phyloP scores from a whole-genome alignment of 805 yeast genomes.

The Saccharomycopsis sp. region DNA sequence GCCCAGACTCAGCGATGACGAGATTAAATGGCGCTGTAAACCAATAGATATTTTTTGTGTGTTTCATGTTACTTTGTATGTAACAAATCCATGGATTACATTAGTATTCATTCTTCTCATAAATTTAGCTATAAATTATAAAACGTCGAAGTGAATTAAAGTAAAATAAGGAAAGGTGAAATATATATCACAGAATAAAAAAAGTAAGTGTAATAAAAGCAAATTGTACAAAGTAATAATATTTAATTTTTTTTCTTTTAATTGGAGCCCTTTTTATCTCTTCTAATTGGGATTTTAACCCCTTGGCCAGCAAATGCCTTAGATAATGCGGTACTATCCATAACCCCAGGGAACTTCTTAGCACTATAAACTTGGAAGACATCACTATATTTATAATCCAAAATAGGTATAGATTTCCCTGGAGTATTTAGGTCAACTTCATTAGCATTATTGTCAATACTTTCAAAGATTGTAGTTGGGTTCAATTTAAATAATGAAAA shows the following conservation, averaged over 20 bases:
- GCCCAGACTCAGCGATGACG: no score
- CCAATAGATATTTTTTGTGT: no score
- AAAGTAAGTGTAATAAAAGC: neutral
- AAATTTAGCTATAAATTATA: no score
- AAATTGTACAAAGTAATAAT: neutral
- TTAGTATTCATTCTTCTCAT: no score
- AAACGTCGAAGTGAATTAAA: no score
- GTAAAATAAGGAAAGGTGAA: no score
- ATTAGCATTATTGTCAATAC: slow-evolving; percentile 4
- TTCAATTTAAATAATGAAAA: slow-evolving; percentile 31
- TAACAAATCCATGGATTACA: no score
- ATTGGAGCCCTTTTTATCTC: slow-evolving; percentile 25
- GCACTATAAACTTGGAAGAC: slow-evolving; percentile 36
- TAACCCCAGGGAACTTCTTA: slow-evolving; percentile 40
- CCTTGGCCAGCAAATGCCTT: slow-evolving; percentile 38
- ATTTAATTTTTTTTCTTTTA: neutral
- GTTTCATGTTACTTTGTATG: no score
- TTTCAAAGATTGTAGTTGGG: slow-evolving; percentile 21
- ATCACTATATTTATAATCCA: slow-evolving; percentile 29
- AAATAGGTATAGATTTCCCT: slow-evolving; percentile 23
- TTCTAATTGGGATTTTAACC: slow-evolving; percentile 35
- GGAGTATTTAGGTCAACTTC: slow-evolving; percentile 11
- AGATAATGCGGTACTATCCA: slow-evolving; percentile 34
- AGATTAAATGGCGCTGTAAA: no score
- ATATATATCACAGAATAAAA: neutral